Evolutionary conservation across 352 stramenopile species (phyloP), one percentile per base, ranked within the genome.

Genomic region (Pythium catenulatum): DNA sequence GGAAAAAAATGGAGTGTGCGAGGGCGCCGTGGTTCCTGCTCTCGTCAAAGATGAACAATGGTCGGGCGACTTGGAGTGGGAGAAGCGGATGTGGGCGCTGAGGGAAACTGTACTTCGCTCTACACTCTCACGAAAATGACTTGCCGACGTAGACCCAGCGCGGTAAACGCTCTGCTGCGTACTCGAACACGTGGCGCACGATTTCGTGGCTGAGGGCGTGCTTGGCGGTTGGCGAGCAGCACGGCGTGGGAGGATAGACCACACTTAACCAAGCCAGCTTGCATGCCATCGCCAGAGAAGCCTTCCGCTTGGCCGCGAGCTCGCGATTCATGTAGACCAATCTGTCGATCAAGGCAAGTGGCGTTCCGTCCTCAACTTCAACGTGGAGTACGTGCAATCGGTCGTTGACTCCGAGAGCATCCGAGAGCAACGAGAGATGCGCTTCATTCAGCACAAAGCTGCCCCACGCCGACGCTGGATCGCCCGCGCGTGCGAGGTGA

Each of bases 141-240:
- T 68, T 79, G 70, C 70, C 50, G 17, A 85, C 54, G 13, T 79
- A 48, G 39, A 85, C 43, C 78, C 78, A 85, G 17, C 66, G 78
- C 23, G 52, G 50, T 32, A 48, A 52, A 50, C 78, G 63, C 23
- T 56, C 48, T n/a, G 78, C 78, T 0, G 78, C 66, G 30, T 50
- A 85, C 30, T 79, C 48, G n/a, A 85, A 85, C 4, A 85, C 32
- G 30, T 72, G 78, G 41, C 30, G 34, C n/a, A 73, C 6, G 9
- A 73, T 45, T 52, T 85, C 78, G 7, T 58, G 65, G 43, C 68
- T 79, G 21, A 85, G 66, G 2, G 4, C 8, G 27, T 68, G 21
- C 9, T 36, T 48, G 30, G 43, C 41, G n/a, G 48, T 46, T 23
- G 11, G n/a, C 19, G 23, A 17, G n/a, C n/a, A n/a, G n/a, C n/a